Base-by-base conservation (phyloP, 2,329 filamentous ascomycete species). In the Leptodontidium sp. region DNA sequence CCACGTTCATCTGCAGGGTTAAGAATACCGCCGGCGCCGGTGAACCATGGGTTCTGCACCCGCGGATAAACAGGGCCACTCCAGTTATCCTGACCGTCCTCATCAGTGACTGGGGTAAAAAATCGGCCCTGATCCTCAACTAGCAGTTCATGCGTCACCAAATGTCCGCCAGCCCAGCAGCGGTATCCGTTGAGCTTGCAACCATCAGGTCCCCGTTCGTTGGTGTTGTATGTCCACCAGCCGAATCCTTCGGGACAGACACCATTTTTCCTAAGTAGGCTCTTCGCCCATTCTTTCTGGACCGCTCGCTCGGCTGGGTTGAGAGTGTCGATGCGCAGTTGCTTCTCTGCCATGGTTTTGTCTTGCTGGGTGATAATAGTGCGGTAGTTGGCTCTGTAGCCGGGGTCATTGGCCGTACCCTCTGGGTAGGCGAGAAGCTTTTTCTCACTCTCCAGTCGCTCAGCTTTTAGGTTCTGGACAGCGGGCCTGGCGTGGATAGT, bases 71-170 rank as follows among this genome's bases (percentile, higher is more conserved):
- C 29, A 6, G 29, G 29, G 29, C 29, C 29, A 32, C 4, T 32
- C 29, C 29, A 32, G 6, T 32, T 6, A 32, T 32, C 29, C 3
- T 32, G 3, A 32, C 6, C 6, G 29, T 32, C 29, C 6, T 32
- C 6, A 32, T 32, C 6, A 6, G 29, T 32, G 6, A 32, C 6
- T 32, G 6, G 29, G 29, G 29, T 9, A 21, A 49, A 61, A 26
- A n/a, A 61, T 3, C 26, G 6, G 12, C 40, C 40, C 15, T 43
- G 47, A 24, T 43, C 58, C 58, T 61, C 58, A 32, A 43, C 58
- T 17, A 61, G 24, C 9, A 61, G 21, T 11, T 61, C 58, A 12
- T 61, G 40, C 15, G 58, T 61, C 14, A 61, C 43, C 40, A 61
- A 4, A n/a, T 61, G 58, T 9, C 43, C 40, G 24, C 58, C 58